phyloP scores from a whole-genome alignment of 768 basidiomycete genomes.

The Amanita inopinata region DNA sequence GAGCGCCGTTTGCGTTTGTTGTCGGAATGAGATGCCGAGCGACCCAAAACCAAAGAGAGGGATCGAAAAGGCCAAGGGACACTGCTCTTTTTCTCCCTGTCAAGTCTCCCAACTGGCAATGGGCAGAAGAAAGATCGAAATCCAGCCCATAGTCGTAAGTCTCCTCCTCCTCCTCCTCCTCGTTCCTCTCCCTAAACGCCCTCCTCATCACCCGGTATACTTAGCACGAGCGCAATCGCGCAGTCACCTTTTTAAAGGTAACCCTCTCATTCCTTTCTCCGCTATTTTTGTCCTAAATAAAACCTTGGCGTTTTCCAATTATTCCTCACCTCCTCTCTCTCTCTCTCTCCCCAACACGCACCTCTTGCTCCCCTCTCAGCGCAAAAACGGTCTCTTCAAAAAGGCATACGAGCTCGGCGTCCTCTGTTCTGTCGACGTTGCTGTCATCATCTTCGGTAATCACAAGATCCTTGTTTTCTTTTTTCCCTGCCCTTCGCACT shows the following conservation, averaged over 20 bases:
- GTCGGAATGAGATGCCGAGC: slow-evolving; percentile 6
- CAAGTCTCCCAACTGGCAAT: slow-evolving; percentile 22
- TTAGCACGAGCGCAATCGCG: slow-evolving; percentile 87
- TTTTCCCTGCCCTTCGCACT: slow-evolving; percentile 10
- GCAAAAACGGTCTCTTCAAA: slow-evolving; percentile 87
- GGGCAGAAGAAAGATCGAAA: slow-evolving; percentile 78
- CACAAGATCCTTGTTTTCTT: slow-evolving; percentile 7
- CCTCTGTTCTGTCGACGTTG: slow-evolving; percentile 80
- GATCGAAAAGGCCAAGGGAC: slow-evolving; percentile 5
- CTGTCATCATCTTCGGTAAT: slow-evolving; percentile 72
- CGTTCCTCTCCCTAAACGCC: slow-evolving; percentile 11
- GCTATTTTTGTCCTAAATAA: slow-evolving; percentile 51
- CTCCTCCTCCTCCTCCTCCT: slow-evolving; percentile 12
- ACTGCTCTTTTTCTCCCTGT: slow-evolving; percentile 1
- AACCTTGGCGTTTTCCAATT: slow-evolving; percentile 32
- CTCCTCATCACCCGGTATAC: slow-evolving; percentile 23
- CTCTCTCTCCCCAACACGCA: slow-evolving; percentile 15
- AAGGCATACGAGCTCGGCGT: slow-evolving; percentile 90
- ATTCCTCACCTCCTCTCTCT: slow-evolving; percentile 25
- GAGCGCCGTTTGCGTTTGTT: slow-evolving; percentile 11
- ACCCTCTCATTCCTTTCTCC: slow-evolving; percentile 25
- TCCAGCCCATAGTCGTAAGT: slow-evolving; percentile 71
- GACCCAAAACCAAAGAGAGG: neutral
- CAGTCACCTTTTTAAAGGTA: slow-evolving; percentile 87
- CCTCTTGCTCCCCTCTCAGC: slow-evolving; percentile 29